Evolutionary conservation across 2,329 filamentous ascomycete genomes (phyloP).

Genomic region (Neofusicoccum parvum): DNA sequence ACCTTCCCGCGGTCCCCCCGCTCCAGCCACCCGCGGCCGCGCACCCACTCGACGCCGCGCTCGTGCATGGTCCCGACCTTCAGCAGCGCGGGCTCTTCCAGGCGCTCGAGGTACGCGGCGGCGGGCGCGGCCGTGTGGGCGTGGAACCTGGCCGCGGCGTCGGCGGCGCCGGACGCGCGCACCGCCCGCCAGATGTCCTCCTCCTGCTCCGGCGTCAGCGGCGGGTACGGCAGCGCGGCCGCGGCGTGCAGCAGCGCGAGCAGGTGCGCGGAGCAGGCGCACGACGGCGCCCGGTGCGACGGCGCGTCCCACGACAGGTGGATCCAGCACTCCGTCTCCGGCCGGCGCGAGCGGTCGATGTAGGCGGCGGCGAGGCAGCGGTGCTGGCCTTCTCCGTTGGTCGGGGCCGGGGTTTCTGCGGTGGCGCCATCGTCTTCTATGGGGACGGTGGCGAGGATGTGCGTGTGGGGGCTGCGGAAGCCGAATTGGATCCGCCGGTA

Average conservation of each 20-base stretch:
- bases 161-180: neutral
- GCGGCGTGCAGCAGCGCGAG: slow-evolving; percentile 13
- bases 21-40: slow-evolving; percentile 29
- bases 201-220: neutral
- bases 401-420: slow-evolving; percentile 29
- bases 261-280: slow-evolving; percentile 26
- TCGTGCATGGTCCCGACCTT: slow-evolving; percentile 49
- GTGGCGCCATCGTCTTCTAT: no score
- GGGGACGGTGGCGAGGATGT: slow-evolving; percentile 40
- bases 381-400: neutral
- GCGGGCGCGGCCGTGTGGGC: slow-evolving; percentile 2
- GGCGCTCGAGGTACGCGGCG: slow-evolving; percentile 32
- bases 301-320: slow-evolving; percentile 40
- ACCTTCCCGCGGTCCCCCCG: slow-evolving; percentile 34
- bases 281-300: neutral
- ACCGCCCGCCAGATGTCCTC: slow-evolving; percentile 3
- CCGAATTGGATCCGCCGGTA: slow-evolving; percentile 65
- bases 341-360: slow-evolving; percentile 61
- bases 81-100: slow-evolving; percentile 41
- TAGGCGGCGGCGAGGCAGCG: slow-evolving; percentile 60
- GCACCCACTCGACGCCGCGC: slow-evolving; percentile 29
- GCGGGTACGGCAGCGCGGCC: neutral
- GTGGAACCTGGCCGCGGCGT: neutral
- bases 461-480: slow-evolving; percentile 41
- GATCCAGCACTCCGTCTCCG: slow-evolving; percentile 67